phyloP scores from a whole-genome alignment of 805 yeast species.

The Pichia nakasei region DNA sequence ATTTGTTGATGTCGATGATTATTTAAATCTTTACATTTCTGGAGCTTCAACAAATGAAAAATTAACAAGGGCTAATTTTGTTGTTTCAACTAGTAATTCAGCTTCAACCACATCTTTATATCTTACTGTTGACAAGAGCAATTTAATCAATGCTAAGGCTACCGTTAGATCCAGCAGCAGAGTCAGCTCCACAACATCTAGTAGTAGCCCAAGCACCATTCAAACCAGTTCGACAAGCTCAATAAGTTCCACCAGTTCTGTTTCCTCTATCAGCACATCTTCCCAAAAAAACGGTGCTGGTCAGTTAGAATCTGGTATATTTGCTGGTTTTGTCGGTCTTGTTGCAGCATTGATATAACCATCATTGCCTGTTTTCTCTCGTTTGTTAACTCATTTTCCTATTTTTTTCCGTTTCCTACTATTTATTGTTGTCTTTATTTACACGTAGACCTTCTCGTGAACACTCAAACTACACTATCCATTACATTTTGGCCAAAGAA shows the following conservation, averaged over 20 bases:
- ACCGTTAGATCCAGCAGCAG: slow-evolving; percentile 17
- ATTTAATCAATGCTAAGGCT: slow-evolving; percentile 28
- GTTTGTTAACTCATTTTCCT: neutral
- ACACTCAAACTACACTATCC: too few relatives aligned
- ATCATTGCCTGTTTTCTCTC: slow-evolving; percentile 10
- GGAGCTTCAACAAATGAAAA: slow-evolving; percentile 30
- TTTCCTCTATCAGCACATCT: slow-evolving; percentile 15
- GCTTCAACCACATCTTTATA: slow-evolving; percentile 10
- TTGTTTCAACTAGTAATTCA: slow-evolving; percentile 4
- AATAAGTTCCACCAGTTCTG: slow-evolving; percentile 6
- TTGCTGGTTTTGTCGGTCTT: slow-evolving; percentile 27
- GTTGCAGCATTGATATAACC: slow-evolving; percentile 32
- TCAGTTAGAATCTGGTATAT: slow-evolving; percentile 10
- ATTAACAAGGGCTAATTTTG: slow-evolving; percentile 12
- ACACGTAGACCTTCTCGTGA: too few relatives aligned
- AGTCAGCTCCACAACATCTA: neutral
- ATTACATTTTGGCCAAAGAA: too few relatives aligned
- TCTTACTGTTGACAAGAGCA: slow-evolving; percentile 21
- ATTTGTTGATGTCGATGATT: slow-evolving; percentile 30
- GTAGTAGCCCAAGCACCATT: slow-evolving; percentile 11
- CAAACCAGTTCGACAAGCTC: slow-evolving; percentile 15
- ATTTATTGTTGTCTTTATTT: too few relatives aligned
- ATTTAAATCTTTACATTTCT: slow-evolving; percentile 18
- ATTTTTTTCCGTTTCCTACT: neutral
- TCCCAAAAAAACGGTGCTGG: slow-evolving; percentile 22